phyloP scores from a whole-genome alignment of 2,329 filamentous ascomycete species.

The Ophiostoma australiae region DNA sequence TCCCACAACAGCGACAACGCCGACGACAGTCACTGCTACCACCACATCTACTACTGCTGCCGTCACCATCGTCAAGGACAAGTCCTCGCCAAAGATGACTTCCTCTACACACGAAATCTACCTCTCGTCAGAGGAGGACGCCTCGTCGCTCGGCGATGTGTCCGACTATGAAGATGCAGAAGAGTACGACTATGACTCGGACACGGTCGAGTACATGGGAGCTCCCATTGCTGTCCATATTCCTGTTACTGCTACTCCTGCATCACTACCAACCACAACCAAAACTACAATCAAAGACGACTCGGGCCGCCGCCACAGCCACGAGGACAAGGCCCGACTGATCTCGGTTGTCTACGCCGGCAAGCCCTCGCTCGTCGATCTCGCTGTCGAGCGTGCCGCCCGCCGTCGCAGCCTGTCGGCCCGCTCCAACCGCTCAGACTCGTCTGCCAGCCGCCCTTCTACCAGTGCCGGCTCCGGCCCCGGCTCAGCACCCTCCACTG shows the following conservation, averaged over 20 bases:
- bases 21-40: neutral
- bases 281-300: neutral
- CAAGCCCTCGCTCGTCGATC: constrained; percentile 54
- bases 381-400: constrained; percentile 32
- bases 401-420: constrained; percentile 31
- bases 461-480: constrained; percentile 20
- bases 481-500: constrained; percentile 16
- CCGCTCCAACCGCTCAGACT: constrained; percentile 29
- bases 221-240: neutral
- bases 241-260: neutral
- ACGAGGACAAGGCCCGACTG: constrained; percentile 52
- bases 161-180: constrained; percentile 41
- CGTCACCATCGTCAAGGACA: constrained; percentile 19
- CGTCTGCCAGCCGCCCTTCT: constrained; percentile 14
- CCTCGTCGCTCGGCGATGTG: constrained; percentile 55
- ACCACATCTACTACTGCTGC: neutral
- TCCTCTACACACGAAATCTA: constrained; percentile 54
- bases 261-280: neutral
- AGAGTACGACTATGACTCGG: constrained; percentile 26
- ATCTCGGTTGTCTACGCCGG: constrained; percentile 57
- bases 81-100: constrained; percentile 31
- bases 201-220: neutral
- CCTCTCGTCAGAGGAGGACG: constrained; percentile 62
- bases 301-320: constrained; percentile 37
- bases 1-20: neutral